Evolutionary conservation across 2,329 filamentous ascomycete genomes (phyloP).

Genomic region (Fusarium miscanthi): DNA sequence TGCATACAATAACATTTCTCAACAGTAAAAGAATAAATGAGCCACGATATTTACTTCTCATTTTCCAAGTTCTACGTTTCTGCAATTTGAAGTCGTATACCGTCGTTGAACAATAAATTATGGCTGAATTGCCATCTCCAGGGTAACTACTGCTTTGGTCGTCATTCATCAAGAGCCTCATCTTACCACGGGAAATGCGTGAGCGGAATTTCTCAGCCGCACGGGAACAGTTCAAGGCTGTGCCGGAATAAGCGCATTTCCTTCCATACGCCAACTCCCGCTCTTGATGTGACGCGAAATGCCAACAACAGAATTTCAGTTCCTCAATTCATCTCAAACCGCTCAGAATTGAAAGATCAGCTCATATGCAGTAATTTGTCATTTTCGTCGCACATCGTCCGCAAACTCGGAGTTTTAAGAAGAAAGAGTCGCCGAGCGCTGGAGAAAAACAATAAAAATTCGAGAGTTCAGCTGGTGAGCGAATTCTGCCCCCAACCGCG

Average conservation of each 20-base stretch:
- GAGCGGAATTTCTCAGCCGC: background rate
- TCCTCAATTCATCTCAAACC: fast-evolving
- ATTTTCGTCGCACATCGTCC: fast-evolving
- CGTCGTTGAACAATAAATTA: too few relatives aligned
- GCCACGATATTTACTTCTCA: fast-evolving
- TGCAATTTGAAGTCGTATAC: fast-evolving
- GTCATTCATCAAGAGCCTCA: too few relatives aligned
- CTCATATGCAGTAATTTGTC: fast-evolving
- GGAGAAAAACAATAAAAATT: background rate
- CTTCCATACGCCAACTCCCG: too few relatives aligned
- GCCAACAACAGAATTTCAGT: fast-evolving
- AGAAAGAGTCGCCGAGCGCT: background rate
- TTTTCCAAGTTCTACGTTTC: background rate
- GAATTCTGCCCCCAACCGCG: background rate
- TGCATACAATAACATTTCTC: fast-evolving
- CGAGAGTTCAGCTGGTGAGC: background rate
- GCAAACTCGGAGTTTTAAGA: background rate
- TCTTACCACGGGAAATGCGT: background rate
- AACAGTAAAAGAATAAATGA: background rate
- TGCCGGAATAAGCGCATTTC: background rate
- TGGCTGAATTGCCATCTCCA: background rate
- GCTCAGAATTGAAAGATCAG: too few relatives aligned
- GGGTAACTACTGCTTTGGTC: background rate
- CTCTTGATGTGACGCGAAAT: too few relatives aligned
- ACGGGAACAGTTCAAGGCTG: background rate